A percentile compares a stretch with the other conserved stretches of the same genome.
Evolutionary conservation across 495 filamentous ascomycete species (phyloP).

Genomic region (Neurospora pannonica): DNA sequence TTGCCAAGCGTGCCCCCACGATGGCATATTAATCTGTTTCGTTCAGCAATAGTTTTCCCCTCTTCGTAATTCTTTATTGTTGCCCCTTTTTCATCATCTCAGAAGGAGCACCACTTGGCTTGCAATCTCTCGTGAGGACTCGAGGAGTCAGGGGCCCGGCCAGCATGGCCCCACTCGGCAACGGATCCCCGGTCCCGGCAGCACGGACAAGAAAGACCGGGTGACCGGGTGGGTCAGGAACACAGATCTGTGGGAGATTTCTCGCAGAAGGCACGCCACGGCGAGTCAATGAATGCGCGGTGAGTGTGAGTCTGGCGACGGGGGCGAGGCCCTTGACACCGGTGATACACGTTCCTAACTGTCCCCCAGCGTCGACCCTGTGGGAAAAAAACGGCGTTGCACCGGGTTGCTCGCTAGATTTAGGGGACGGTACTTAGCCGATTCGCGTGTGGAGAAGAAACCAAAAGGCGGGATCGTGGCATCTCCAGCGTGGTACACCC

Average conservation of each 20-base stretch:
- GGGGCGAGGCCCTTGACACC: background rate
- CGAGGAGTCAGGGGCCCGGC: background rate
- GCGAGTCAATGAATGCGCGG: background rate
- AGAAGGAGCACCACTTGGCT: background rate
- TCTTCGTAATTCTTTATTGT: background rate
- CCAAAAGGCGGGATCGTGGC: background rate
- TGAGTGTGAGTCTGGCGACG: background rate
- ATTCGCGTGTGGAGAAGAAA: background rate
- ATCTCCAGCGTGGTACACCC: background rate
- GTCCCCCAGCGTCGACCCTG: background rate
- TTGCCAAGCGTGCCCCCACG: background rate
- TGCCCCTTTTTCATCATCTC: background rate
- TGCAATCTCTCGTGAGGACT: background rate
- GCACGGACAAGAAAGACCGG: background rate
- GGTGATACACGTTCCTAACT: background rate
- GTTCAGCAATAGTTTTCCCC: background rate
- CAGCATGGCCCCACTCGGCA: background rate
- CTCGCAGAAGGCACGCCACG: background rate
- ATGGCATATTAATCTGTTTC: background rate
- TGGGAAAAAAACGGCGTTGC: background rate
- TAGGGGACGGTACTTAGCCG: background rate
- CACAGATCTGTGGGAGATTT: background rate
- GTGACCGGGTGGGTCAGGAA: background rate
- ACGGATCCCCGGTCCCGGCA: background rate
- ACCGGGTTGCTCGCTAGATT: background rate